Percentiles rank a stretch among this genome's conserved stretches.
These are phyloP conservation scores for Biscogniauxia sp. DNA, from an alignment of 2,329 filamentous ascomycete species.

Conservation along the genomic window DNA sequence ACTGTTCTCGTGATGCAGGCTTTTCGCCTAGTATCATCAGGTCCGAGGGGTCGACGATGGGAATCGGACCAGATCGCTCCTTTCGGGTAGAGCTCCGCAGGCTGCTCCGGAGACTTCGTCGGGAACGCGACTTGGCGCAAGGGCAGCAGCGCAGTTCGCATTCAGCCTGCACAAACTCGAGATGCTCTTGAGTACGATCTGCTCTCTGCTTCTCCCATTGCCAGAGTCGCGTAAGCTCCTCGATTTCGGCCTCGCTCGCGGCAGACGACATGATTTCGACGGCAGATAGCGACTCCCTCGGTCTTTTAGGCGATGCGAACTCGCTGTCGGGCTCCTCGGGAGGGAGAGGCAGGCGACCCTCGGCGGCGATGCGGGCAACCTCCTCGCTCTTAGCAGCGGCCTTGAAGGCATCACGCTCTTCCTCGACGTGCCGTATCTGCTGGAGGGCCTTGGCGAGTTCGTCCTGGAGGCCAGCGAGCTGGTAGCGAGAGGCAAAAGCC, in stretches of 20 bases:
- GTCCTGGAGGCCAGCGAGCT: conserved; percentile 63
- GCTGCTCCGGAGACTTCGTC: conserved; percentile 26
- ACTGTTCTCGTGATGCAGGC: conserved; percentile 21
- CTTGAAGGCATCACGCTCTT: conserved; percentile 73
- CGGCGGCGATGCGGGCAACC: conserved; percentile 68
- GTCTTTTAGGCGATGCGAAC: conserved; percentile 60
- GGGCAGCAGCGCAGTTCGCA: conserved; percentile 67
- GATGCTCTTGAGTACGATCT: conserved; percentile 66
- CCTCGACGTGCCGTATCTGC: conserved; percentile 63
- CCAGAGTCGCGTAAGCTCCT: conserved; percentile 51
- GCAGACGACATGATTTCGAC: conserved; percentile 54
- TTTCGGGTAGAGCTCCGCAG: conserved; percentile 31
- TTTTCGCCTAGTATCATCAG: conserved; percentile 41
- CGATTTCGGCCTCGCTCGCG: conserved; percentile 56
- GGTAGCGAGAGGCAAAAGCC: conserved; percentile 65
- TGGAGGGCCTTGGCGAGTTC: conserved; percentile 64
- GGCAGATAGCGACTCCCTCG: conserved; percentile 46
- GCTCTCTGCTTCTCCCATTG: conserved; percentile 62
- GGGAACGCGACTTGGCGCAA: conserved; percentile 45
- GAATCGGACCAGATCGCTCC: conserved; percentile 34
- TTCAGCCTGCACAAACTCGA: conserved; percentile 75
- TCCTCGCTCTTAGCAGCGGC: conserved; percentile 71
- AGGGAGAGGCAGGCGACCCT: conserved; percentile 67
- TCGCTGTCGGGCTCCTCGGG: conserved; percentile 54
- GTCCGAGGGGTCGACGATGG: conserved; percentile 42